Percentiles rank a stretch among this genome's conserved stretches.
phyloP scores from a whole-genome alignment of 2,329 filamentous ascomycete species.

The Leptographium radiaticola region DNA sequence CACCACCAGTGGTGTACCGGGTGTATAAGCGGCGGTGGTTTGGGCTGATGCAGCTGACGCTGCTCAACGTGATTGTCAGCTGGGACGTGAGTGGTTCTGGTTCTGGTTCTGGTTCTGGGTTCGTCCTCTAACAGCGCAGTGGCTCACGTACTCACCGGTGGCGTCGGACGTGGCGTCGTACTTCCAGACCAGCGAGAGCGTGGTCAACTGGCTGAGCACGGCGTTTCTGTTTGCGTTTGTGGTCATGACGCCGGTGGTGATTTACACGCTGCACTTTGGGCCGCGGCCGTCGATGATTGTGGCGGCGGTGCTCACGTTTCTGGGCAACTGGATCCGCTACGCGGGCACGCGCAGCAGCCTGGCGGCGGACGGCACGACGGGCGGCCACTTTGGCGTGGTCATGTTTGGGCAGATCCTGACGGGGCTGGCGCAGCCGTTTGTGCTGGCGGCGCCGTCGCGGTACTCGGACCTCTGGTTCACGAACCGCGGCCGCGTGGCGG shows the following conservation, averaged over 20 bases:
- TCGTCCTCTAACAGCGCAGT: constrained; percentile 35
- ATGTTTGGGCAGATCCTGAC: constrained; percentile 89
- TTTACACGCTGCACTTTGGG: constrained; percentile 68
- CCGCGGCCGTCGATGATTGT: constrained; percentile 66
- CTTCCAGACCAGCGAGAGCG: constrained; percentile 60
- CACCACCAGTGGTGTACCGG: constrained; percentile 13
- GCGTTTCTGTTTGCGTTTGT: constrained; percentile 79
- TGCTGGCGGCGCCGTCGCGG: constrained; percentile 73
- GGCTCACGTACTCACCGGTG: constrained; percentile 84
- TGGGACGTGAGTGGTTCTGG: constrained; percentile 65
- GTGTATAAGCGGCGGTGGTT: constrained; percentile 80
- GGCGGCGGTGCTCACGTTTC: constrained; percentile 58
- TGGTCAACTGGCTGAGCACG: constrained; percentile 88
- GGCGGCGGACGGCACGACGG: constrained; percentile 2
- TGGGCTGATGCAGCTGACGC: constrained; percentile 66
- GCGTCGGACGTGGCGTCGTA: constrained; percentile 61
- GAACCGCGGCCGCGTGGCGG: constrained; percentile 66
- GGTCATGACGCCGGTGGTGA: constrained; percentile 54
- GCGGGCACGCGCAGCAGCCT: constrained; percentile 42
- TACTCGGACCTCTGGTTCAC: constrained; percentile 97
- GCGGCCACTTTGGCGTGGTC: constrained; percentile 58
- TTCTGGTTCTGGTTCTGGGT: not conserved
- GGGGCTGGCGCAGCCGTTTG: constrained; percentile 83
- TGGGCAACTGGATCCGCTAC: constrained; percentile 88
- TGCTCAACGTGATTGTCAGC: constrained; percentile 85